Evolutionary conservation across 768 basidiomycete genomes (phyloP).

Genomic region (Lentinula boryana): DNA sequence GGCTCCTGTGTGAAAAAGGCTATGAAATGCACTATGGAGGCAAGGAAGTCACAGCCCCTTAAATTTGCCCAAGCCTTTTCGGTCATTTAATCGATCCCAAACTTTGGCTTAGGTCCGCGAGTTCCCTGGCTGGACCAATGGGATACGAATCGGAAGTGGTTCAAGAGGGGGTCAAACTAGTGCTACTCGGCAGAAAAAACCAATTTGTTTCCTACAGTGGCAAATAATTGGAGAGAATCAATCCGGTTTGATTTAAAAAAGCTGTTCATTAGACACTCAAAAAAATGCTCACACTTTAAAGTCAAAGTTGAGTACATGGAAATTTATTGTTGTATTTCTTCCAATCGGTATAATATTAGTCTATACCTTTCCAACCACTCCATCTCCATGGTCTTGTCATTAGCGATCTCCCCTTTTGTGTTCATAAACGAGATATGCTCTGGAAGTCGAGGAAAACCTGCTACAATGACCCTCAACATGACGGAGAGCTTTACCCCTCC

Average conservation of each 20-base stretch:
- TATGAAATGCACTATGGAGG: neutral
- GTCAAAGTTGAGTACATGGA: neutral
- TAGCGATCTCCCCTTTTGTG: neutral
- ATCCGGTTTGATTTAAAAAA: too few species aligned
- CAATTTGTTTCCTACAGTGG: too few species aligned
- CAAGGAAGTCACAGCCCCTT: neutral
- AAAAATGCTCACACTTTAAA: too few species aligned
- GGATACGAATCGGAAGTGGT: too few species aligned
- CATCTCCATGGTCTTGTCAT: neutral
- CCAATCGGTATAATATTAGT: neutral
- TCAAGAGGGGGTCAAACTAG: too few species aligned
- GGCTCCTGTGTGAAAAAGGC: neutral
- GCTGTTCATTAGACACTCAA: too few species aligned
- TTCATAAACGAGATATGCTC: neutral
- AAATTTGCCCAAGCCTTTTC: too few species aligned
- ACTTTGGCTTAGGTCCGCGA: neutral
- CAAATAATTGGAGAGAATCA: too few species aligned
- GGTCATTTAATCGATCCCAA: too few species aligned
- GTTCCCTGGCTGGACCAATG: too few species aligned
- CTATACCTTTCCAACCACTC: neutral
- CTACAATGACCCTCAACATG: neutral
- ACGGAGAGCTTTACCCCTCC: neutral
- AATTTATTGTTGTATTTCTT: neutral
- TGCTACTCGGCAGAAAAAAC: too few species aligned
- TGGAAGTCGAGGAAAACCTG: neutral